Evolutionary conservation across 2,329 filamentous ascomycete genomes (phyloP).

Genomic region (Alternaria atra): DNA sequence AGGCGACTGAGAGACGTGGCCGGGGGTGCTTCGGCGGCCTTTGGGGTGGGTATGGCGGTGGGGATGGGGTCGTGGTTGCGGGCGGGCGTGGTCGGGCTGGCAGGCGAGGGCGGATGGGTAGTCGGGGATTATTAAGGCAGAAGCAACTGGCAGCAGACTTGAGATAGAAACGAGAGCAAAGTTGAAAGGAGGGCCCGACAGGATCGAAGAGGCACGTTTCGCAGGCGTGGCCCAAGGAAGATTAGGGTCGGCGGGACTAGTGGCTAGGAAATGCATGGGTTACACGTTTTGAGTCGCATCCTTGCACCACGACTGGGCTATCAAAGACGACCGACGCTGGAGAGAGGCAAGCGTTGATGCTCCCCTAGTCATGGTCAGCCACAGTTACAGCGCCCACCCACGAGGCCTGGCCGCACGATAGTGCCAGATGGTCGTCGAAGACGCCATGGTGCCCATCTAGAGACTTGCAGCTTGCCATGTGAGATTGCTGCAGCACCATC

Average conservation of each 20-base stretch:
- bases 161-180: constrained; percentile 9
- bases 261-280: constrained; percentile 11
- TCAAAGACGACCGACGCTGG: neutral
- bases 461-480: neutral
- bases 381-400: neutral
- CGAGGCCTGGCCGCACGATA: neutral
- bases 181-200: constrained; percentile 36
- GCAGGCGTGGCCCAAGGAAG: constrained; percentile 30
- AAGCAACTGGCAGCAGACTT: constrained; percentile 7
- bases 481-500: neutral
- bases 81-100: constrained; percentile 11
- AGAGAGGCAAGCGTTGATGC: constrained; percentile 18
- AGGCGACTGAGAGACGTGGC: constrained; percentile 15
- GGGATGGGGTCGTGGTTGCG: constrained; percentile 16
- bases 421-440: neutral
- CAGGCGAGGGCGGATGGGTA: constrained; percentile 7
- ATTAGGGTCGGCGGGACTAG: constrained; percentile 18
- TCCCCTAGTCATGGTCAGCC: constrained; percentile 9
- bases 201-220: constrained; percentile 36
- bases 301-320: constrained; percentile 4
- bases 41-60: constrained; percentile 10
- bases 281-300: constrained; percentile 21
- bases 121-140: constrained; percentile 17
- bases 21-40: constrained; percentile 13
- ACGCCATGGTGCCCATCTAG: neutral